Evolutionary conservation across 106 monocot species (phyloP).

Genomic region (Hemerocallis citrina): DNA sequence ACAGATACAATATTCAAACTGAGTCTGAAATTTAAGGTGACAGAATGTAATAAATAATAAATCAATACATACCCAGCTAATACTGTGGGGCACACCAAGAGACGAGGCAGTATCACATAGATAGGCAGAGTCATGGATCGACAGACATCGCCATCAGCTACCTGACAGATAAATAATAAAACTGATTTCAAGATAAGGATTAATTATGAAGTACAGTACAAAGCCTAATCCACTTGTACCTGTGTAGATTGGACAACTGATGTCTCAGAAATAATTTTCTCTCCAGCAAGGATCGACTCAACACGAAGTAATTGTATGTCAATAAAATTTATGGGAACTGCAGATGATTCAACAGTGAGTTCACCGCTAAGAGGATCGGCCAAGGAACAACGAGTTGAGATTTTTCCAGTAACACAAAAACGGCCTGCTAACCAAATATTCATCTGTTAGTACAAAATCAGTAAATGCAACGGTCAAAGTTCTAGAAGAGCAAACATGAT

Average conservation of each 20-base stretch:
- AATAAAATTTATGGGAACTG: constrained; percentile 39
- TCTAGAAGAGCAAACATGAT: not conserved
- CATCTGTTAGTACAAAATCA: not conserved
- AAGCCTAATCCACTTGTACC: constrained; percentile 11
- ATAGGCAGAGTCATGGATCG: constrained; percentile 36
- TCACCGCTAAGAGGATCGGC: constrained; percentile 32
- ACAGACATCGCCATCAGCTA: constrained; percentile 50
- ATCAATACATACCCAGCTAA: constrained; percentile 27
- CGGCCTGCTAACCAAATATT: constrained; percentile 19
- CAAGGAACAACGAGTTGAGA: constrained; percentile 29
- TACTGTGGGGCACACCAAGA: constrained; percentile 35
- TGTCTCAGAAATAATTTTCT: constrained; percentile 25
- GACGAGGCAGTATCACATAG: constrained; percentile 43
- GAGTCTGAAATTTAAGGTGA: no score
- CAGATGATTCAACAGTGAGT: constrained; percentile 33
- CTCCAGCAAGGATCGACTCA: constrained; percentile 44
- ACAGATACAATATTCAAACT: no score
- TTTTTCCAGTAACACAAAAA: constrained; percentile 32
- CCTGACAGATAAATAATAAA: constrained; percentile 8
- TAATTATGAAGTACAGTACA: not conserved
- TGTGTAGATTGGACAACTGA: constrained; percentile 37
- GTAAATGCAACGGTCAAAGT: not conserved
- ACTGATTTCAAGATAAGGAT: not conserved
- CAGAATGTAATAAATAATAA: no score
- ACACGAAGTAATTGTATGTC: constrained; percentile 38